Evolutionary conservation across 257 asterid genomes (phyloP), one percentile per base, ranked within the genome.

Genomic region (Scutellaria barbata): DNA sequence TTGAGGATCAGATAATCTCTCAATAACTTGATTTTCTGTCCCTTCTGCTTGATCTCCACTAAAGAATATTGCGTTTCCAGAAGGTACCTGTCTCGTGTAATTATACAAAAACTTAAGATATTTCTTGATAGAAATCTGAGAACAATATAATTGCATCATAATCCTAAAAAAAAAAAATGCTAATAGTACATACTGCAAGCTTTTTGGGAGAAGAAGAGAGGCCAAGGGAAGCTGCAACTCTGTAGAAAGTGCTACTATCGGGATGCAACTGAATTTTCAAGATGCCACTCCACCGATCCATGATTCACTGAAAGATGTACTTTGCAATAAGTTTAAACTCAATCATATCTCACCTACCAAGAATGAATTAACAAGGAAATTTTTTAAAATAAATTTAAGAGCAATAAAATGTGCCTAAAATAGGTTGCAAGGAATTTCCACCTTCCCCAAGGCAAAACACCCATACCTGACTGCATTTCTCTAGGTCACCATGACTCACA

Each of bases 241-340:
- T 79, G 80, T 88, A 92, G 76, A 82, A 76, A 73, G 55, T 79
- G 74, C 57, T 73, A 82, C 82, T 82, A 71, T 85, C 75, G 10
- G 87, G 80, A 81, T 77, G 79, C 85, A 95, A 76, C 14, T 87
- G 91, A 66, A 95, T 87, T 79, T 87, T 87, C 79, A 95, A 69
- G 50, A 85, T 77, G 25, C 96, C 94, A 42, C 81, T 82, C 99
- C 98, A 95, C 13, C 98, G 93, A 66, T 89, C 93, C 99, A 95
- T 95, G 79, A 62, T 76, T 64, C 55, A 35, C 75, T 61, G 54
- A 61, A 74, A 50, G 30, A 72, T 63, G 51, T 48, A 75, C 7
- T 30, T 43, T 25, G 37, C 42, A 61, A n/a, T n/a, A 4, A 59
- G 43, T 12, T 73, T 59, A 46, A 56, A 25, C 59, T 30, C 63